phyloP scores from a whole-genome alignment of 1,284 basidiomycete genomes.

The Athelia psychrophila region DNA sequence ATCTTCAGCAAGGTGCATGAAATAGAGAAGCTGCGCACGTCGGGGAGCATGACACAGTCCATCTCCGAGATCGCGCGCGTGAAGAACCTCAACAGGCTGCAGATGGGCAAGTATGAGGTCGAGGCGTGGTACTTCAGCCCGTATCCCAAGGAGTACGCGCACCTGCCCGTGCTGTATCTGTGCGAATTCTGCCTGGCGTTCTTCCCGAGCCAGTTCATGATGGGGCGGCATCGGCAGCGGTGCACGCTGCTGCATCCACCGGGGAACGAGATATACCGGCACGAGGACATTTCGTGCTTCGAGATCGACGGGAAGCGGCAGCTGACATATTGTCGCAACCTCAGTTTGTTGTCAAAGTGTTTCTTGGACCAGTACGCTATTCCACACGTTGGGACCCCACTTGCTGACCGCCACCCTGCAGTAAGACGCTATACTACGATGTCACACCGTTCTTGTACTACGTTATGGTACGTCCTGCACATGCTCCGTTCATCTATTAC shows the following conservation, averaged over 20 bases:
- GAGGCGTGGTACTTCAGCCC: slow-evolving; percentile 99
- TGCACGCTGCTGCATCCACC: slow-evolving; percentile 96
- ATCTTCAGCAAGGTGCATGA: slow-evolving; percentile 94
- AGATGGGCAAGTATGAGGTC: slow-evolving; percentile 95
- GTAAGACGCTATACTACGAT: slow-evolving; percentile 99
- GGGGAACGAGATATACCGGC: slow-evolving; percentile 98
- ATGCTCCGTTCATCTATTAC: slow-evolving; percentile 9
- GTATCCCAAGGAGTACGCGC: slow-evolving; percentile 96
- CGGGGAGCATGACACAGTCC: slow-evolving; percentile 98
- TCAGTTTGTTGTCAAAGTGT: slow-evolving; percentile 95
- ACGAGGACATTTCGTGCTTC: slow-evolving; percentile 96
- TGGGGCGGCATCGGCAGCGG: slow-evolving; percentile 86
- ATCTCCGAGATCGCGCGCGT: slow-evolving; percentile 96
- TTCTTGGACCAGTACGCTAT: slow-evolving; percentile 91
- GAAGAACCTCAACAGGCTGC: slow-evolving; percentile 95
- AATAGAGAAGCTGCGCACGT: slow-evolving; percentile 98
- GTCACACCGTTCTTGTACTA: slow-evolving; percentile 99
- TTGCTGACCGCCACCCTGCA: slow-evolving; percentile 29
- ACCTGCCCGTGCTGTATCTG: slow-evolving; percentile 92
- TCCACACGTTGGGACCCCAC: slow-evolving; percentile 12
- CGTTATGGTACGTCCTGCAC: slow-evolving; percentile 73
- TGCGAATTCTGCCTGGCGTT: slow-evolving; percentile 98
- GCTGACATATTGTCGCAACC: slow-evolving; percentile 94
- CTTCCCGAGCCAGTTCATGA: slow-evolving; percentile 86
- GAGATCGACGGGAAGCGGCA: slow-evolving; percentile 98